Conservation (phyloP, 768 basidiomycete genomes). For the Mrakia blollopis region DNA sequence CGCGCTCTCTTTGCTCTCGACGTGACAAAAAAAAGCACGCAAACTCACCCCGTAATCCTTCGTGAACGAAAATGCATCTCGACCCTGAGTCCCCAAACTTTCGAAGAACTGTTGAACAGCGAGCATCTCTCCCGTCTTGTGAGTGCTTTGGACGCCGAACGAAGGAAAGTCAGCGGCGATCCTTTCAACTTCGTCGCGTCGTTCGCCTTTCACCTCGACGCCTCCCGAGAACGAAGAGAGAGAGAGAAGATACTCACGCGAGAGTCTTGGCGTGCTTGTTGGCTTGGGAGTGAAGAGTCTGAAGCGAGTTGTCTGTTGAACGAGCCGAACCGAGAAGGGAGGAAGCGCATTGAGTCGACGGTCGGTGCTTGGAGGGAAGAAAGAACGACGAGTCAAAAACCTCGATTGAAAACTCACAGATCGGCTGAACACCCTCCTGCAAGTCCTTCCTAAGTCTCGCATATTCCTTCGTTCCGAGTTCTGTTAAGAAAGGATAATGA, state of each 20-base stretch:
- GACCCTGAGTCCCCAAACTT: not conserved
- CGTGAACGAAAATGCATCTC: not conserved
- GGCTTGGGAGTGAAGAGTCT: conserved; percentile 8
- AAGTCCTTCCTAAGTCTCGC: not conserved
- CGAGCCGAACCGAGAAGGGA: no score
- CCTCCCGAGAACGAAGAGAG: not conserved
- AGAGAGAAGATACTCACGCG: not conserved
- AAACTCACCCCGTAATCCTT: not conserved
- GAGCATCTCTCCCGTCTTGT: not conserved
- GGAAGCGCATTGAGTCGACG: not conserved
- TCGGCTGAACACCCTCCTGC: conserved; percentile 3
- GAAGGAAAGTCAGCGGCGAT: not conserved
- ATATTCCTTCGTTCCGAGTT: not conserved
- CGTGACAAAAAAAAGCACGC: not conserved
- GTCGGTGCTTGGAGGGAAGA: no score
- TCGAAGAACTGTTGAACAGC: not conserved
- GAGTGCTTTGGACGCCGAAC: not conserved
- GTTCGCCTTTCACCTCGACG: not conserved
- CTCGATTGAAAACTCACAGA: not conserved
- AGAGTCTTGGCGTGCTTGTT: conserved; percentile 4
- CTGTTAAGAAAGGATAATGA: not conserved
- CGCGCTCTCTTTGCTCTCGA: not conserved
- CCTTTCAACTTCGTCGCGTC: no score
- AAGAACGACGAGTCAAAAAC: not conserved
- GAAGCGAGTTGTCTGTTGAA: not conserved